phyloP scores from a whole-genome alignment of 352 stramenopile species.

The Pythium coloratum region DNA sequence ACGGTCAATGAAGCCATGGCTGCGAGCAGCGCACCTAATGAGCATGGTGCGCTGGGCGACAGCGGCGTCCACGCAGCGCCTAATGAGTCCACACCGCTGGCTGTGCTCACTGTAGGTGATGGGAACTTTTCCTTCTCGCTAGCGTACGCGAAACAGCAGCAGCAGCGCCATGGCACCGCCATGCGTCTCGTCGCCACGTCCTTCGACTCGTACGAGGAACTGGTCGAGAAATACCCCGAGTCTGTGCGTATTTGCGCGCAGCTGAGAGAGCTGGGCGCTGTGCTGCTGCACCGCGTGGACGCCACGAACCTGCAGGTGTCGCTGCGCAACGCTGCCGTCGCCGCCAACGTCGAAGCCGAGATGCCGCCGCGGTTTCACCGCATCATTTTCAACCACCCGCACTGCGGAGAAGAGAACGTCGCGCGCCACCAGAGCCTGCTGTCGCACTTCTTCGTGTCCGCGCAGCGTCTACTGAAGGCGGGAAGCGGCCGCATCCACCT shows the following conservation, averaged over 20 bases:
- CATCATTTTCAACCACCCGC: slow-evolving; percentile 95
- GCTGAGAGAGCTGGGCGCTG: slow-evolving; percentile 38
- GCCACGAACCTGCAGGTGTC: slow-evolving; percentile 58
- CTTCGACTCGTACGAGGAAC: slow-evolving; percentile 62
- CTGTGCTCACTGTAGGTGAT: slow-evolving; percentile 33
- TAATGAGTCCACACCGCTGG: neutral
- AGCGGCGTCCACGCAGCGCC: neutral
- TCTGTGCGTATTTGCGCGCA: slow-evolving; percentile 40
- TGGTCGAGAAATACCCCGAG: slow-evolving; percentile 68
- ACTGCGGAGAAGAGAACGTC: slow-evolving; percentile 91
- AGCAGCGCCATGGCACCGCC: neutral
- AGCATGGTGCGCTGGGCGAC: neutral
- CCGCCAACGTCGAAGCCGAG: slow-evolving; percentile 9
- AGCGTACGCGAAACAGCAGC: slow-evolving; percentile 22
- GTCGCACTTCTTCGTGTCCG: slow-evolving; percentile 89
- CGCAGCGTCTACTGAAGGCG: slow-evolving; percentile 39
- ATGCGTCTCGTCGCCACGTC: slow-evolving; percentile 37
- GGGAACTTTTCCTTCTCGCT: slow-evolving; percentile 43
- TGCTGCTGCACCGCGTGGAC: slow-evolving; percentile 62
- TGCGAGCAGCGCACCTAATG: neutral
- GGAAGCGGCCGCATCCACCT: slow-evolving; percentile 47
- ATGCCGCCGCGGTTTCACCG: slow-evolving; percentile 47
- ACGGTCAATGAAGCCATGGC: slow-evolving; percentile 5
- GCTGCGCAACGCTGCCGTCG: slow-evolving; percentile 26
- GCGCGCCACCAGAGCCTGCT: slow-evolving; percentile 86